phyloP scores from a whole-genome alignment of 2,329 filamentous ascomycete genomes.

The Aspergillus japonicus region DNA sequence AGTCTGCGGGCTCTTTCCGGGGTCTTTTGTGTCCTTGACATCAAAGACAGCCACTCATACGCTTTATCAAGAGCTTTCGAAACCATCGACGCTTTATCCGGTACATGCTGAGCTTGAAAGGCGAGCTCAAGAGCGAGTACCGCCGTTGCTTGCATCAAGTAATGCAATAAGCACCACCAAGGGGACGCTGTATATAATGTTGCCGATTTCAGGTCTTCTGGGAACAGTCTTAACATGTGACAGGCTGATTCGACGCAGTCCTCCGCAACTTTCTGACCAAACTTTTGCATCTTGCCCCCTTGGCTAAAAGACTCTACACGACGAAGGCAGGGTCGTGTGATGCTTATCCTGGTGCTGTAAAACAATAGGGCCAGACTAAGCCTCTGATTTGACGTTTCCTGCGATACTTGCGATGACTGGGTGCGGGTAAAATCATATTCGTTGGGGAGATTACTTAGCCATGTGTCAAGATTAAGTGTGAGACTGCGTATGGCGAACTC shows the following conservation, averaged over 20 bases:
- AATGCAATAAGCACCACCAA: conserved; percentile 48
- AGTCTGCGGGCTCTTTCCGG: conserved; percentile 36
- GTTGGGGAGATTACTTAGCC: conserved; percentile 41
- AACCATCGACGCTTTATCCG: conserved; percentile 39
- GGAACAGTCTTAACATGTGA: conserved; percentile 41
- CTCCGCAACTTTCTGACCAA: conserved; percentile 39
- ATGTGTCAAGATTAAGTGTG: conserved; percentile 39
- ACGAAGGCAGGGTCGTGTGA: conserved; percentile 46
- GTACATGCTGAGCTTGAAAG: conserved; percentile 44
- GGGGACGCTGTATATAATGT: conserved; percentile 40
- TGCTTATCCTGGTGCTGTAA: conserved; percentile 44
- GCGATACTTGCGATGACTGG: conserved; percentile 34
- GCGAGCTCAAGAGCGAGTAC: conserved; percentile 46
- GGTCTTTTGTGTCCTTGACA: conserved; percentile 32
- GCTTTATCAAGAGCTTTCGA: conserved; percentile 37
- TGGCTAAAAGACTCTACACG: conserved; percentile 36
- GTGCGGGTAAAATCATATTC: conserved; percentile 42
- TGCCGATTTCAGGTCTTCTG: conserved; percentile 38
- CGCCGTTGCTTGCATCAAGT: conserved; percentile 45
- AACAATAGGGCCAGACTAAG: conserved; percentile 44
- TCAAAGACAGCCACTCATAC: conserved; percentile 33
- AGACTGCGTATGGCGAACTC: conserved; percentile 41
- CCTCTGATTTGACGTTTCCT: conserved; percentile 29
- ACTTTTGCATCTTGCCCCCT: conserved; percentile 35
- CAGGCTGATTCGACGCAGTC: conserved; percentile 46